Evolutionary conservation across 2,329 filamentous ascomycete species (phyloP).

Genomic region (Trichoderma polysporum): DNA sequence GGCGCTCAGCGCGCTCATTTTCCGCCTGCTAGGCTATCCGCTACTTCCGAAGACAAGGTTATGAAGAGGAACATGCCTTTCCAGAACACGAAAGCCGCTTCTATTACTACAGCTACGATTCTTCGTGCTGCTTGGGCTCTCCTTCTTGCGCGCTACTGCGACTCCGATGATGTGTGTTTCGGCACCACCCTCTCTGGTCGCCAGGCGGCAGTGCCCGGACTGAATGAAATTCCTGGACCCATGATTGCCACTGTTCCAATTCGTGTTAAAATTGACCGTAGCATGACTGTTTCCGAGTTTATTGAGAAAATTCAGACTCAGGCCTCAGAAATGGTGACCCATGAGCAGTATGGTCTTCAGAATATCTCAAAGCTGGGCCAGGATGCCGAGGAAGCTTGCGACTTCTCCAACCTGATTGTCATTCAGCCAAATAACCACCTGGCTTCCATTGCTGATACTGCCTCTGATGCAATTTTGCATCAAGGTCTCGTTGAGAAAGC

Average conservation of each 20-base stretch:
- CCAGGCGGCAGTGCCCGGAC: constrained; percentile 8
- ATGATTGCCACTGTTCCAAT: constrained; percentile 20
- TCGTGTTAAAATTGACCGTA: constrained; percentile 16
- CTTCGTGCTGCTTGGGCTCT: constrained; percentile 20
- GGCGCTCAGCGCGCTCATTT: constrained; percentile 19
- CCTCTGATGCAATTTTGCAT: constrained; percentile 16
- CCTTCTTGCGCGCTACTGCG: constrained; percentile 17
- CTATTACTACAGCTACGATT: constrained; percentile 12
- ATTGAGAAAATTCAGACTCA: constrained; percentile 8
- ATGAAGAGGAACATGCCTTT: constrained; percentile 24
- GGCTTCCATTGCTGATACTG: neutral
- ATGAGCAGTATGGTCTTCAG: constrained; percentile 18
- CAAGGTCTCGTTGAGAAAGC: constrained; percentile 8
- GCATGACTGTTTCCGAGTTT: neutral
- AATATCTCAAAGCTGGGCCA: constrained; percentile 15
- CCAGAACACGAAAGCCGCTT: constrained; percentile 3
- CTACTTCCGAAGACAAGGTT: neutral
- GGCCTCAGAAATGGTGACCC: constrained; percentile 15
- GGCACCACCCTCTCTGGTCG: constrained; percentile 19
- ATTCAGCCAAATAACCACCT: constrained; percentile 17
- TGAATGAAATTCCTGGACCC: constrained; percentile 11
- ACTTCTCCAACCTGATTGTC: constrained; percentile 18
- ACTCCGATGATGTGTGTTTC: constrained; percentile 19
- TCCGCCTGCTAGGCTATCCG: neutral
- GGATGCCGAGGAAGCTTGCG: constrained; percentile 10